Evolutionary conservation across 768 basidiomycete species (phyloP).

Genomic region (Dioszegia crocea): DNA sequence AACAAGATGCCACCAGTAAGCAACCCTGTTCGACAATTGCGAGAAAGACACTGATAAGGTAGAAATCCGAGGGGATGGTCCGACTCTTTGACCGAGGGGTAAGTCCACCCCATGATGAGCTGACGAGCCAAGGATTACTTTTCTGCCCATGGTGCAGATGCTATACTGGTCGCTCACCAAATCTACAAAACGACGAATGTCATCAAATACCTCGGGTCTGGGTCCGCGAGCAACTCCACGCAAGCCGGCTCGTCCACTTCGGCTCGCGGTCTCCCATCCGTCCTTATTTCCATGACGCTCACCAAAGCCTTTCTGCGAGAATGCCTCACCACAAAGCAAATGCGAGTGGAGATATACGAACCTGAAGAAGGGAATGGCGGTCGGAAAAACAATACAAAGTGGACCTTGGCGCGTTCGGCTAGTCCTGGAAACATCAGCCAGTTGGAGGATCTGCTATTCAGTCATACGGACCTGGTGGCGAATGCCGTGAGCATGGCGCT

Average conservation of each 20-base stretch:
- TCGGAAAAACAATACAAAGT: slow-evolving; percentile 65
- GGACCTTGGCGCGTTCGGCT: slow-evolving; percentile 75
- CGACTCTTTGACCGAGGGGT: slow-evolving; percentile 74
- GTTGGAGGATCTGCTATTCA: slow-evolving; percentile 78
- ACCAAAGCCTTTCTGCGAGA: slow-evolving; percentile 81
- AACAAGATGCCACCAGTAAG: slow-evolving; percentile 50
- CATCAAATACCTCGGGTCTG: slow-evolving; percentile 75
- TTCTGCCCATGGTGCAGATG: slow-evolving; percentile 83
- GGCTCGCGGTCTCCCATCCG: slow-evolving; percentile 61
- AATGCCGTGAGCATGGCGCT: slow-evolving; percentile 88
- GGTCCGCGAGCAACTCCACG: slow-evolving; percentile 12
- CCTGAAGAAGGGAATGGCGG: slow-evolving; percentile 61
- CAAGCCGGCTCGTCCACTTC: slow-evolving; percentile 31
- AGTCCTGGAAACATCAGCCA: slow-evolving; percentile 64
- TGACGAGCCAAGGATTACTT: slow-evolving; percentile 60
- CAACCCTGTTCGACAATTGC: not conserved
- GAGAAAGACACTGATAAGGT: not conserved
- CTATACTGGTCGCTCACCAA: slow-evolving; percentile 68
- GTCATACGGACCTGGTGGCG: slow-evolving; percentile 68
- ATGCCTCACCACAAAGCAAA: slow-evolving; percentile 80
- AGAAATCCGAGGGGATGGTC: slow-evolving; percentile 62
- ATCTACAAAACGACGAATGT: slow-evolving; percentile 72
- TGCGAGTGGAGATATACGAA: slow-evolving; percentile 86
- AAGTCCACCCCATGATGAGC: slow-evolving; percentile 15
- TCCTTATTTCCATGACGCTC: slow-evolving; percentile 68